A percentile compares a stretch with the other conserved stretches of the same genome.
Conservation (phyloP, 2,329 filamentous ascomycete genomes). For the Paraphaeosphaeria sporulosa region DNA sequence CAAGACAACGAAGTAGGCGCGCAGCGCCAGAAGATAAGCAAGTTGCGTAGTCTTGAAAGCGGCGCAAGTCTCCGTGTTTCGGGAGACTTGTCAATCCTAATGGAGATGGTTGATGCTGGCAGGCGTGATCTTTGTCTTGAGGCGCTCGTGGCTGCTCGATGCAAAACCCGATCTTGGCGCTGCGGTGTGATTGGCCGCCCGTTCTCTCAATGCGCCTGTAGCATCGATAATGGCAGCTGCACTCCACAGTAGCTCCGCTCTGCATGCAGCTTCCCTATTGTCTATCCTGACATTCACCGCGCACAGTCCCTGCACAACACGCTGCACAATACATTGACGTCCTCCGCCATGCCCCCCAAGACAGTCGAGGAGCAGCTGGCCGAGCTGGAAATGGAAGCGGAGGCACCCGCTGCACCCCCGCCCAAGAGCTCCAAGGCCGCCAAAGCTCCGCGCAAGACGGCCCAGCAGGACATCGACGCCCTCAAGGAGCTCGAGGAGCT, state of each 20-base stretch:
- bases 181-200: constrained; percentile 30
- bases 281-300: constrained; percentile 1
- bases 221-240: constrained; percentile 20
- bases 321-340: not conserved
- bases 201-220: not conserved
- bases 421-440: constrained; percentile 51
- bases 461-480: constrained; percentile 69
- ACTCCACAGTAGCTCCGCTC: constrained; percentile 15
- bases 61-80: not conserved
- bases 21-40: constrained; percentile 24
- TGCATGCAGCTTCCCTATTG: constrained; percentile 3
- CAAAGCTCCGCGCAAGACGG: constrained; percentile 54
- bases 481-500: constrained; percentile 88
- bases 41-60: constrained; percentile 20
- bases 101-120: constrained; percentile 28
- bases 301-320: not conserved
- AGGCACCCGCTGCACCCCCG: constrained; percentile 40
- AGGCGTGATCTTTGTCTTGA: constrained; percentile 48
- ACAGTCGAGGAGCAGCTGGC: constrained; percentile 59
- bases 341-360: constrained; percentile 45
- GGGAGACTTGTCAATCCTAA: constrained; percentile 20
- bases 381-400: constrained; percentile 48
- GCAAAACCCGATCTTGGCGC: constrained; percentile 35
- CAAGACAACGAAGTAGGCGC: constrained; percentile 29
- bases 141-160: constrained; percentile 41